A percentile compares a stretch with the other conserved stretches of the same genome.
Evolutionary conservation across 2,329 filamentous ascomycete species (phyloP).

Genomic region (Eurotiales sp.): DNA sequence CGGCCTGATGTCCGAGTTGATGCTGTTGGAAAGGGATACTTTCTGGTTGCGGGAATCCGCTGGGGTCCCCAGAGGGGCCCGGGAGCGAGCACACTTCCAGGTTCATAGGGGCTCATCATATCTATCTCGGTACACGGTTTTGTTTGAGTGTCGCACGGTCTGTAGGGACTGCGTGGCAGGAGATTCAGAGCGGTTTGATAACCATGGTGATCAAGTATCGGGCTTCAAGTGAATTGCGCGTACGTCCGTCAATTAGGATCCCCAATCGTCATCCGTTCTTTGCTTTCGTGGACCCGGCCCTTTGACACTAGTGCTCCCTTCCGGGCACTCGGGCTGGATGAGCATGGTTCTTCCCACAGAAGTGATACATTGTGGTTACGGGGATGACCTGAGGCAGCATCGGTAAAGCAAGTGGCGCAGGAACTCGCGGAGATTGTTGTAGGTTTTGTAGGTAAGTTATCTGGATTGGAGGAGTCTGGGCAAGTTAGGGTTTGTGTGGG

Average conservation of each 20-base stretch:
- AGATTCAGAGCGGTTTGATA: conserved; percentile 40
- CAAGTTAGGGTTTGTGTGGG: no score
- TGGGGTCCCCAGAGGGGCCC: conserved; percentile 24
- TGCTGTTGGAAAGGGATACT: conserved; percentile 48
- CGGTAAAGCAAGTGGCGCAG: no score
- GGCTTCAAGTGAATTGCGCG: conserved; percentile 39
- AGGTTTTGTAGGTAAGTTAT: no score
- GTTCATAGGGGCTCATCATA: conserved; percentile 52
- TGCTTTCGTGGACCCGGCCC: conserved; percentile 21
- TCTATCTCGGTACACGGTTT: conserved; percentile 47
- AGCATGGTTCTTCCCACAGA: no score
- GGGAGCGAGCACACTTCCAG: conserved; percentile 45
- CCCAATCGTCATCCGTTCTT: conserved; percentile 41
- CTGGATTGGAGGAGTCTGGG: no score
- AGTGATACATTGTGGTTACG: background rate
- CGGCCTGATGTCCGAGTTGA: conserved; percentile 46
- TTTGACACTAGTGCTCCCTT: no score
- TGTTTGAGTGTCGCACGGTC: conserved; percentile 49
- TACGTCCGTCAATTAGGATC: conserved; percentile 44
- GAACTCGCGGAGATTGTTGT: no score
- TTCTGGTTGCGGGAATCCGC: conserved; percentile 34
- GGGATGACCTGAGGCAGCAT: no score
- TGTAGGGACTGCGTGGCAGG: conserved; percentile 30
- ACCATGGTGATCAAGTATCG: conserved; percentile 28
- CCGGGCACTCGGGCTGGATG: no score